Percentiles rank a stretch among this genome's conserved stretches.
Evolutionary conservation across 768 basidiomycete species (phyloP).

Genomic region (Rhodotorula taiwanensis): DNA sequence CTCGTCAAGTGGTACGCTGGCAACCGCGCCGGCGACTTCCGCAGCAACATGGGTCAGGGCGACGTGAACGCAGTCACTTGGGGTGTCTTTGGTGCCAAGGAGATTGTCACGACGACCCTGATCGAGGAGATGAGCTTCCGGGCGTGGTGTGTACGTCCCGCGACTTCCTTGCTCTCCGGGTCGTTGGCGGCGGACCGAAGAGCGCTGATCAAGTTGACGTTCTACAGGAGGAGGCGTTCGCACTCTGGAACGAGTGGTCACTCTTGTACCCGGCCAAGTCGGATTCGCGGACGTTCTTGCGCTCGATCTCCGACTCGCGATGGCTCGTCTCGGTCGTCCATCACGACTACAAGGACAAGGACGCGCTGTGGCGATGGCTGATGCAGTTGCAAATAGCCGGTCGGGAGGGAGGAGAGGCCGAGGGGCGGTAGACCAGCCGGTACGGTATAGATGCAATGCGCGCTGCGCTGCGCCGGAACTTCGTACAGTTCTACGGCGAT

Average conservation of each 20-base stretch:
- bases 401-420: background rate
- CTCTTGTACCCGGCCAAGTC: conserved; percentile 73
- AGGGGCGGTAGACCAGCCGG: background rate
- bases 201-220: too few relatives aligned
- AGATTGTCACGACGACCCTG: conserved; percentile 91
- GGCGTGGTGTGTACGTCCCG: conserved; percentile 76
- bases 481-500: too few relatives aligned
- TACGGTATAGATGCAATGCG: too few relatives aligned
- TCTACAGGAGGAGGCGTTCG: conserved; percentile 83
- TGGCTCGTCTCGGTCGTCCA: conserved; percentile 92
- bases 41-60: conserved; percentile 69
- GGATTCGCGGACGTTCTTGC: conserved; percentile 63
- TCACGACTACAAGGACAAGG: conserved; percentile 76
- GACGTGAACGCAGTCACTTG: conserved; percentile 94
- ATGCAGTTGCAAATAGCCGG: conserved; percentile 42
- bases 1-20: conserved; percentile 62
- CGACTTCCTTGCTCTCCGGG: too few relatives aligned
- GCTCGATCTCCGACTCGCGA: conserved; percentile 60
- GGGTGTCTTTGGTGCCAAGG: conserved; percentile 96
- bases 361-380: conserved; percentile 80
- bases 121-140: conserved; percentile 91
- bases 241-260: conserved; percentile 93
- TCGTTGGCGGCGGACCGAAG: too few relatives aligned
- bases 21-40: conserved; percentile 66
- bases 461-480: too few relatives aligned